Percentiles rank a stretch among this genome's conserved stretches.
Evolutionary conservation across 345 rosid genomes (phyloP).

Genomic region (Aquilaria sinensis): DNA sequence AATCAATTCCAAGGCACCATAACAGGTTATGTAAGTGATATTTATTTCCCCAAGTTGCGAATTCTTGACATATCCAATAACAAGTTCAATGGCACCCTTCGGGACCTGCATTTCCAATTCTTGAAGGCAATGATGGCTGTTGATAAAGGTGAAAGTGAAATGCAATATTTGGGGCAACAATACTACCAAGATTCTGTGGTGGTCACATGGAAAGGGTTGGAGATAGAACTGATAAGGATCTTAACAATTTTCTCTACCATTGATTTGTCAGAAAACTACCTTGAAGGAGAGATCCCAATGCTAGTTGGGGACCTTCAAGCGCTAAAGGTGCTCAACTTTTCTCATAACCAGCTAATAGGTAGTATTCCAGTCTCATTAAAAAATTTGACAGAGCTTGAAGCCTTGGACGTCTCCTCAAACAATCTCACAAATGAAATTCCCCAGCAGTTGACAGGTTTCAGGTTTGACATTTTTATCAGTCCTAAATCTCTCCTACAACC

Average conservation of each 20-base stretch:
- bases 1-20: slow-evolving; percentile 21
- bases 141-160: background rate
- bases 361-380: slow-evolving; percentile 6
- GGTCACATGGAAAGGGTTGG: slow-evolving; percentile 14
- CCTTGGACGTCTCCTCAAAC: slow-evolving; percentile 22
- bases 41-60: slow-evolving; percentile 14
- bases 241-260: background rate
- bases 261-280: slow-evolving; percentile 22
- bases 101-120: background rate
- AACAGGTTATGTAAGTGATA: accelerated
- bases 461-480: background rate
- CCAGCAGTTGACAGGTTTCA: background rate
- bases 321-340: slow-evolving; percentile 21
- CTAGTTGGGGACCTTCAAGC: slow-evolving; percentile 13
- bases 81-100: slow-evolving; percentile 22
- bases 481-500: slow-evolving; percentile 13
- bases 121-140: slow-evolving; percentile 3
- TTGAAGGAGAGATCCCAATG: slow-evolving; percentile 18
- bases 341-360: slow-evolving; percentile 14
- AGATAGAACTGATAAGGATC: slow-evolving; percentile 1
- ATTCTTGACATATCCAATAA: slow-evolving; percentile 26
- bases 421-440: slow-evolving; percentile 14
- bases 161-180: background rate
- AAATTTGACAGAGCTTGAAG: slow-evolving; percentile 15
- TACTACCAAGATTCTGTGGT: slow-evolving; percentile 1